Conservation (phyloP, 208 protist species). For the Strigomonas culicis region DNA sequence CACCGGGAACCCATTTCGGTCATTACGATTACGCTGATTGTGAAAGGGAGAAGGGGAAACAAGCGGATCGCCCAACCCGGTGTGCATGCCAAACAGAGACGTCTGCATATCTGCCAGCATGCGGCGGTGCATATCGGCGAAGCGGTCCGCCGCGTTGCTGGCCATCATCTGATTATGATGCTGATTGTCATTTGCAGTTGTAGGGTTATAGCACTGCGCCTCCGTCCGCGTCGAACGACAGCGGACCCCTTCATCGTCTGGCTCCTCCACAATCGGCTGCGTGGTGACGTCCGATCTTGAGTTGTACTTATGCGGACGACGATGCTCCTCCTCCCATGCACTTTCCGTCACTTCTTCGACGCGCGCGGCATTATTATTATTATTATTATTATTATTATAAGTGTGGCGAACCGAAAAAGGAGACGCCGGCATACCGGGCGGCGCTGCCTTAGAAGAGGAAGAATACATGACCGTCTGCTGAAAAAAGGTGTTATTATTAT, state of each 20-base stretch:
- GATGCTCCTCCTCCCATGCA: no score
- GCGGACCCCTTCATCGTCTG: background rate
- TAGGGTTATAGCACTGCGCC: background rate
- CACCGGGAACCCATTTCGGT: no score
- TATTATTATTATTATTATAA: background rate
- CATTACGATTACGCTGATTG: background rate
- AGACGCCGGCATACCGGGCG: no score
- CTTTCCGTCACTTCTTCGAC: background rate
- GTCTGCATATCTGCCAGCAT: no score
- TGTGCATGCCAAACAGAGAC: no score
- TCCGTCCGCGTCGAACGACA: background rate
- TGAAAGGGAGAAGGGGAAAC: background rate
- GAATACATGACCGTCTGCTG: constrained; percentile 1
- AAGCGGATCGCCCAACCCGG: no score
- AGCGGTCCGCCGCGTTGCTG: no score
- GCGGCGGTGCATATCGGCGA: no score
- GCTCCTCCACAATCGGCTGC: constrained; percentile 3
- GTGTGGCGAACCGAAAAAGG: no score
- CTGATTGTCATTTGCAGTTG: background rate
- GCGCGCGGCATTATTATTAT: background rate
- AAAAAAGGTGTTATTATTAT: background rate
- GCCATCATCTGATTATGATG: background rate
- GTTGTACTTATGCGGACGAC: no score
- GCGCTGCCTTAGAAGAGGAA: background rate
- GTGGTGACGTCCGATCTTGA: no score